These are phyloP conservation scores for Fraxinus quadrangulata DNA, from an alignment of 257 asterid species.

Conservation along the genomic window DNA sequence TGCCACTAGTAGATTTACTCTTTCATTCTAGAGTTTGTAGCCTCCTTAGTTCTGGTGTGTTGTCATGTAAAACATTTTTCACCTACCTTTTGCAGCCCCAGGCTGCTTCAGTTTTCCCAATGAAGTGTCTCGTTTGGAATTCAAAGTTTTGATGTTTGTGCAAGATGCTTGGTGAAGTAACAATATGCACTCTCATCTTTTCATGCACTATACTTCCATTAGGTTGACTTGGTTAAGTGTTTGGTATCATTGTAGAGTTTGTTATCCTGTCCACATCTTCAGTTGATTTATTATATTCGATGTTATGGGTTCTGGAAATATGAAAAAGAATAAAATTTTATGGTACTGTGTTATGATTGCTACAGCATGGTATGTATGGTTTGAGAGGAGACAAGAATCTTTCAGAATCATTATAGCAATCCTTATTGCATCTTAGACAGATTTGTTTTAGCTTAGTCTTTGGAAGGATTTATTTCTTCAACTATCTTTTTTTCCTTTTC, in stretches of 20 bases:
- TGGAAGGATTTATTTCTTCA: background rate
- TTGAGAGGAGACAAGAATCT: background rate
- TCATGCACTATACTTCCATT: background rate
- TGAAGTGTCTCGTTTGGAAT: background rate
- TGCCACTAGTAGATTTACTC: background rate
- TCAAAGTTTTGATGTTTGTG: background rate
- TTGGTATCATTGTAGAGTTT: background rate
- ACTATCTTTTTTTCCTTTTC: background rate
- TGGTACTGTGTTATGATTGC: background rate
- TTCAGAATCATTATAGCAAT: background rate
- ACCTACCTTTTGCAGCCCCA: background rate
- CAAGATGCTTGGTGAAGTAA: background rate
- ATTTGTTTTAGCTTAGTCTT: background rate
- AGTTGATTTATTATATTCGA: background rate
- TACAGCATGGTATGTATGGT: background rate
- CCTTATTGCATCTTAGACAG: background rate
- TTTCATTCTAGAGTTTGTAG: background rate
- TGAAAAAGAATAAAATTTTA: background rate
- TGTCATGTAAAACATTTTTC: background rate
- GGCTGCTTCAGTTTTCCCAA: background rate
- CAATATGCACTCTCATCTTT: background rate
- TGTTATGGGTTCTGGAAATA: background rate
- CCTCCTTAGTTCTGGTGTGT: background rate
- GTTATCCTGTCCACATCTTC: background rate
- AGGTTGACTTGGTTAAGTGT: background rate